Percentiles rank a stretch among this genome's conserved stretches.
Evolutionary conservation across 345 rosid species (phyloP).

Genomic region (Bruguiera gymnorhiza): DNA sequence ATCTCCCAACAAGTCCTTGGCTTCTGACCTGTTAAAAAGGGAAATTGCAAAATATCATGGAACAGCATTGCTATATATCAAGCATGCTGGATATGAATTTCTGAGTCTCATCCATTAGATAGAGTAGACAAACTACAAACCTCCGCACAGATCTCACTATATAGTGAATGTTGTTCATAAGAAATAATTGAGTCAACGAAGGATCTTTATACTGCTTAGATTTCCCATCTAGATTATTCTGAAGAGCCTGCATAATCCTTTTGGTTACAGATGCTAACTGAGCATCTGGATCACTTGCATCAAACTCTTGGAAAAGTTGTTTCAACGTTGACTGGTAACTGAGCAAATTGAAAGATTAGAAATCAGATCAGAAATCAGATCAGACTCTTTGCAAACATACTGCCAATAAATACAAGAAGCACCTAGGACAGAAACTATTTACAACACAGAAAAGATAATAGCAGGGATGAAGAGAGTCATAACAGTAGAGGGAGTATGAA

Average conservation of each 20-base stretch:
- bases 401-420: neutral
- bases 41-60: no score
- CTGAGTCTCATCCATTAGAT: no score
- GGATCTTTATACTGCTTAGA: constrained; percentile 94
- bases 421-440: neutral
- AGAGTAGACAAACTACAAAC: constrained; percentile 29
- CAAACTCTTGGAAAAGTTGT: constrained; percentile 83
- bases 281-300: constrained; percentile 50
- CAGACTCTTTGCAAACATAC: constrained; percentile 4
- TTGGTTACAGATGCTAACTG: constrained; percentile 69
- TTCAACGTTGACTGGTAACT: constrained; percentile 83
- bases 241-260: constrained; percentile 88
- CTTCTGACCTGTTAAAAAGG: constrained; percentile 71
- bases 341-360: constrained; percentile 21
- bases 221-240: constrained; percentile 85
- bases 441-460: neutral
- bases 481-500: neutral
- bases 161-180: constrained; percentile 97
- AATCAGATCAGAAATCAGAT: constrained; percentile 23
- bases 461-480: neutral
- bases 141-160: constrained; percentile 96
- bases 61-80: no score
- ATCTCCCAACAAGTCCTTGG: constrained; percentile 91
- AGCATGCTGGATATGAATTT: neutral
- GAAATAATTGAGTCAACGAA: constrained; percentile 83